Percentiles rank a stretch among this genome's conserved stretches.
Evolutionary conservation across 2,329 filamentous ascomycete genomes (phyloP).

Genomic region (Polychaeton citri): DNA sequence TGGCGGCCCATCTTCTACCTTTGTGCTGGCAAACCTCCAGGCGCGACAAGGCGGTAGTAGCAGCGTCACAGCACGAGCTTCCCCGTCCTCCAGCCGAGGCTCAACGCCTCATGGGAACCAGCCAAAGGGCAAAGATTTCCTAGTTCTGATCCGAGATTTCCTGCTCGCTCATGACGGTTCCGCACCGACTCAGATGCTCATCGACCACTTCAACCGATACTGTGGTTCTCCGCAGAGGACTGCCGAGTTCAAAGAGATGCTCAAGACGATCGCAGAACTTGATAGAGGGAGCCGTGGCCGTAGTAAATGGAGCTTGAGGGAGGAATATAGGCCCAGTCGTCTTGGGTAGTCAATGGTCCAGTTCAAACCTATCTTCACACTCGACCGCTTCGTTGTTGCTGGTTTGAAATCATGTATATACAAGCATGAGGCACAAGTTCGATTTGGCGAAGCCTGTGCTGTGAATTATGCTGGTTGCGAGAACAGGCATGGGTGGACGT

Average conservation of each 20-base stretch:
- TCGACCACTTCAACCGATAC: slow-evolving; percentile 78
- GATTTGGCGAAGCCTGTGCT: too few relatives aligned
- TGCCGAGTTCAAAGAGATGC: slow-evolving; percentile 67
- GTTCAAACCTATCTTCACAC: too few relatives aligned
- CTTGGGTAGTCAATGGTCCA: too few relatives aligned
- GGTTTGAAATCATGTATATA: too few relatives aligned
- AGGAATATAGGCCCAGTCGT: slow-evolving; percentile 39
- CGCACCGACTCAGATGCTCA: slow-evolving; percentile 70
- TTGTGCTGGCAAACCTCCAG: slow-evolving; percentile 31
- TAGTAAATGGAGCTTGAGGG: slow-evolving; percentile 46
- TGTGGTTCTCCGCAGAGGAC: slow-evolving; percentile 55
- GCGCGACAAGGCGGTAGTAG: slow-evolving; percentile 23
- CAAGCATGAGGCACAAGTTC: too few relatives aligned
- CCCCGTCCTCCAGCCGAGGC: neutral
- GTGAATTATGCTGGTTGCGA: too few relatives aligned
- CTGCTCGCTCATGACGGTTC: slow-evolving; percentile 64
- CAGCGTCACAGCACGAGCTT: slow-evolving; percentile 7
- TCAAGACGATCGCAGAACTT: slow-evolving; percentile 63
- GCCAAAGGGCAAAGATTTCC: slow-evolving; percentile 29
- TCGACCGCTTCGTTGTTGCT: too few relatives aligned
- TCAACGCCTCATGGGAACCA: slow-evolving; percentile 5
- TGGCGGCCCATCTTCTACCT: slow-evolving; percentile 24
- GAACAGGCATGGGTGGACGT: too few relatives aligned
- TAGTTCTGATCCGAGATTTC: slow-evolving; percentile 57
- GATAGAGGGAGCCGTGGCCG: slow-evolving; percentile 39